Evolutionary conservation across 305 asterid genomes (phyloP).

Genomic region (Fraxinus dipetala): DNA sequence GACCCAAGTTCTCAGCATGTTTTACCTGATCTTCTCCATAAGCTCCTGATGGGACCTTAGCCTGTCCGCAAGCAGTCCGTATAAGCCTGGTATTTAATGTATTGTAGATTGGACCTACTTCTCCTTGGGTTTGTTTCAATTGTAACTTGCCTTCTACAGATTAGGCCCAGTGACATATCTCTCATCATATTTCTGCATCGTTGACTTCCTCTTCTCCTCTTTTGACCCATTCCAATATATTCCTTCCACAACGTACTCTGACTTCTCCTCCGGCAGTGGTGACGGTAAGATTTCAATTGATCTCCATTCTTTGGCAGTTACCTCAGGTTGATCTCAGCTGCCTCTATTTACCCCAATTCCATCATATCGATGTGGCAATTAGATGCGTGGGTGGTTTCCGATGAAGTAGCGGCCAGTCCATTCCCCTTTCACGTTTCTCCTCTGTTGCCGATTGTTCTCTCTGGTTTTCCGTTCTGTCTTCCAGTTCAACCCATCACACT

Average conservation of each 20-base stretch:
- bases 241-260: too few relatives aligned
- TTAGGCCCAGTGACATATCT: background rate
- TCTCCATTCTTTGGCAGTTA: background rate
- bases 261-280: too few relatives aligned
- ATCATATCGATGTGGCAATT: background rate
- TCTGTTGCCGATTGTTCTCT: too few relatives aligned
- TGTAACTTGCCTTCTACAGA: background rate
- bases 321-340: background rate
- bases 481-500: too few relatives aligned
- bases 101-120: background rate
- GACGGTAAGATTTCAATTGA: too few relatives aligned
- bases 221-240: too few relatives aligned
- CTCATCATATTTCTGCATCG: too few relatives aligned
- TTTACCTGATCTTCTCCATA: slow-evolving; percentile 46
- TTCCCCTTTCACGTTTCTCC: too few relatives aligned
- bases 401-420: too few relatives aligned
- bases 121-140: background rate
- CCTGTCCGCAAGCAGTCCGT: slow-evolving; percentile 21
- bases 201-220: too few relatives aligned
- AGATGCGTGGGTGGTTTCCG: background rate
- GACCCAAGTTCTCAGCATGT: slow-evolving; percentile 42
- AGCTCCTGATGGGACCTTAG: slow-evolving; percentile 28
- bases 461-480: too few relatives aligned
- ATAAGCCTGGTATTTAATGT: background rate
- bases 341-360: background rate